These are phyloP conservation scores for Spongospora subterranea DNA, from an alignment of 208 protist genomes.

Conservation along the genomic window DNA sequence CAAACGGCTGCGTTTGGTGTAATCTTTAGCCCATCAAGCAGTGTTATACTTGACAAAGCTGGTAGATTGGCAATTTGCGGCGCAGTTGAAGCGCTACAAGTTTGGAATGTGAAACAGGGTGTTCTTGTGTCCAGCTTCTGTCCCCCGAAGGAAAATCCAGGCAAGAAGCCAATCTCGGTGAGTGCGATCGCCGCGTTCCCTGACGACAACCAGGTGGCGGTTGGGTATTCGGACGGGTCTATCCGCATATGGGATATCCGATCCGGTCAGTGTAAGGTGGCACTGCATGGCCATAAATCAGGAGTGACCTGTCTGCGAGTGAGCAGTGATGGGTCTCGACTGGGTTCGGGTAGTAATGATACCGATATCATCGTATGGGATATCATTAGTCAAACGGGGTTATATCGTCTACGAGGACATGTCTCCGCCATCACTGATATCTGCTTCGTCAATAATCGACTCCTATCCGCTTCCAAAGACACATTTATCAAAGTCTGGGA, in stretches of 20 bases:
- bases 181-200: constrained; percentile 81
- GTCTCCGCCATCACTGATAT: constrained; percentile 75
- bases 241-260: constrained; percentile 77
- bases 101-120: constrained; percentile 69
- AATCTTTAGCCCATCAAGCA: constrained; percentile 58
- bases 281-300: constrained; percentile 76
- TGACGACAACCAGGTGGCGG: constrained; percentile 75
- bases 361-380: constrained; percentile 98
- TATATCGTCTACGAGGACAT: constrained; percentile 79
- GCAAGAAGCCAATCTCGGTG: constrained; percentile 70
- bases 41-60: constrained; percentile 50
- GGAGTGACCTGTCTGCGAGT: constrained; percentile 75
- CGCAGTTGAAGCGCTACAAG: constrained; percentile 66
- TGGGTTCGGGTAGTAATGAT: constrained; percentile 89
- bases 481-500: constrained; percentile 81
- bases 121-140: neutral
- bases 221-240: constrained; percentile 76
- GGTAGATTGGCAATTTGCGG: constrained; percentile 57
- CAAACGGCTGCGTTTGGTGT: constrained; percentile 63
- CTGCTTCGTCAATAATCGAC: constrained; percentile 66
- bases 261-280: constrained; percentile 42
- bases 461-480: constrained; percentile 77
- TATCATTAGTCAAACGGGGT: constrained; percentile 78
- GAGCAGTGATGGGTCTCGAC: constrained; percentile 70
- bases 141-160: neutral